These are phyloP conservation scores for Brasilioporus rufonigricans DNA, from an alignment of 768 basidiomycete species.

Conservation along the genomic window DNA sequence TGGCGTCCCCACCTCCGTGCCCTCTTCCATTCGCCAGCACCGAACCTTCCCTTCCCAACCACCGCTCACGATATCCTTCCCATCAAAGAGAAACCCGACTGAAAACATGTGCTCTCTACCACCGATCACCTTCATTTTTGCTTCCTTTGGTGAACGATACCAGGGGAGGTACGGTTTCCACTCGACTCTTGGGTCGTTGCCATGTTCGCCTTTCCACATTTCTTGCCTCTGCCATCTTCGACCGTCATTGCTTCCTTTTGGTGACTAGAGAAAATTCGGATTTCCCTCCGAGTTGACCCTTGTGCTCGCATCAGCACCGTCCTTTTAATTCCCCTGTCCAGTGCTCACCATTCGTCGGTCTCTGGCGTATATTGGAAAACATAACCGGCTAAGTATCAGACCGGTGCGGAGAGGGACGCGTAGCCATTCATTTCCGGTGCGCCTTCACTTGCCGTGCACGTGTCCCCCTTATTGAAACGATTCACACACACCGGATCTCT, in stretches of 20 bases:
- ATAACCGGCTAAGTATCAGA: not conserved
- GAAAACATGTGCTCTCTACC: not conserved
- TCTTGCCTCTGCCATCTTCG: not conserved
- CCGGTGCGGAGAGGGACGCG: not conserved
- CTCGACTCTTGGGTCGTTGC: not conserved
- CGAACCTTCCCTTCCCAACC: not conserved
- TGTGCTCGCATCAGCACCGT: not conserved
- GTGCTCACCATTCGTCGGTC: not conserved
- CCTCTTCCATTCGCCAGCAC: not conserved
- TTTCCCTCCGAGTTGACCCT: not conserved
- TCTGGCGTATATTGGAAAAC: not conserved
- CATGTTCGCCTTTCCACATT: not conserved
- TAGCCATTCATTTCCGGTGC: not conserved
- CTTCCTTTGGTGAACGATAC: not conserved
- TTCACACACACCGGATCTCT: not conserved
- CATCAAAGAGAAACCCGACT: not conserved
- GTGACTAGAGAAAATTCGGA: not conserved
- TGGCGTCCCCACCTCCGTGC: not conserved
- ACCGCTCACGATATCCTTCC: not conserved
- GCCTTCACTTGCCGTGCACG: not conserved
- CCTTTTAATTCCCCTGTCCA: not conserved
- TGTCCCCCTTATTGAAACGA: not conserved
- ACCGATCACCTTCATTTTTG: not conserved
- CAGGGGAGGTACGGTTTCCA: not conserved
- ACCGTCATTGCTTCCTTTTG: not conserved